Percentiles rank a stretch among this genome's conserved stretches.
These are phyloP conservation scores for Sordariomycetes sp. DNA, from an alignment of 2,329 filamentous ascomycete species.

Conservation along the genomic window DNA sequence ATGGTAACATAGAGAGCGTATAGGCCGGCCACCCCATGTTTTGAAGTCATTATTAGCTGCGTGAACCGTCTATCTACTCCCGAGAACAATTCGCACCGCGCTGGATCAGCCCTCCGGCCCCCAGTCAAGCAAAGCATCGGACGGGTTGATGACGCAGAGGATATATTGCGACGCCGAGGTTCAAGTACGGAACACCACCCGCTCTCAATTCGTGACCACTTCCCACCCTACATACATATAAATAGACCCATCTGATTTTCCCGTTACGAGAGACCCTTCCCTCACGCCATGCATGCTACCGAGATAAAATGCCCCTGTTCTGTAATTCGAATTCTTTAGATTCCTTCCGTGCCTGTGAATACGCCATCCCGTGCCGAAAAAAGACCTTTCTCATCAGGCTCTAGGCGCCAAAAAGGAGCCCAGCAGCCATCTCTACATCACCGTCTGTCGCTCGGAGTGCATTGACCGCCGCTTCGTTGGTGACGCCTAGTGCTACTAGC, in stretches of 20 bases:
- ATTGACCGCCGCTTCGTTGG: conserved; percentile 63
- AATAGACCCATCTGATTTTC: not conserved
- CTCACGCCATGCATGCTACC: conserved; percentile 4
- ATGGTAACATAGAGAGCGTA: not conserved
- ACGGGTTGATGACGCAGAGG: not conserved
- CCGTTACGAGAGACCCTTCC: not conserved
- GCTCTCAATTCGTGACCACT: too few relatives aligned
- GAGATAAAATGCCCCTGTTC: not conserved
- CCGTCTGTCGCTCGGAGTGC: conserved; percentile 76
- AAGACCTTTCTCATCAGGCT: not conserved
- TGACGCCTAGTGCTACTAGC: conserved; percentile 68
- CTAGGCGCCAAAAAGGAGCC: conserved; percentile 54
- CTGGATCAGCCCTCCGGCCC: too few relatives aligned
- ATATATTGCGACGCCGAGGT: not conserved
- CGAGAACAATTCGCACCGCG: too few relatives aligned
- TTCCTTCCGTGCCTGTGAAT: conserved; percentile 6
- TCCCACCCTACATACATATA: too few relatives aligned
- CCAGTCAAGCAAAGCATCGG: too few relatives aligned
- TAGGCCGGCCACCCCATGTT: not conserved
- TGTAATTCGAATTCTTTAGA: not conserved
- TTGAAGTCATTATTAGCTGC: too few relatives aligned
- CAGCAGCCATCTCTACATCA: conserved; percentile 81
- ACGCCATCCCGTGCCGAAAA: not conserved
- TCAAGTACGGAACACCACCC: too few relatives aligned
- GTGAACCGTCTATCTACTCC: too few relatives aligned